phyloP scores from a whole-genome alignment of 768 basidiomycete genomes.

The Harrya chromipes region DNA sequence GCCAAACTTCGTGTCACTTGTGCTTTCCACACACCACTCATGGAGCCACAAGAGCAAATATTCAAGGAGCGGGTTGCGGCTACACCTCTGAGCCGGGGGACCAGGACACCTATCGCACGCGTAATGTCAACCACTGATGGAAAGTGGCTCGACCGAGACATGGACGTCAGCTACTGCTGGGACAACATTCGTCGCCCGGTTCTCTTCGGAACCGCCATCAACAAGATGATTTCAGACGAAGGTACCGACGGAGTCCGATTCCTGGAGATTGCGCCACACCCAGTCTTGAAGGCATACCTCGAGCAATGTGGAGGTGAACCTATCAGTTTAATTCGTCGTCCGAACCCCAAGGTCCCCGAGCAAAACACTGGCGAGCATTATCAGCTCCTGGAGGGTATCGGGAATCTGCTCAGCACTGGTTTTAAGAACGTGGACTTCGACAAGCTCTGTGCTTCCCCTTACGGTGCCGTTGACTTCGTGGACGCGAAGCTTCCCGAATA shows the following conservation, averaged over 20 bases:
- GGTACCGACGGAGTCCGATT: constrained; percentile 27
- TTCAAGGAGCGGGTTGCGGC: constrained; percentile 26
- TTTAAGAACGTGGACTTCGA: constrained; percentile 31
- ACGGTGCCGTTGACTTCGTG: constrained; percentile 19
- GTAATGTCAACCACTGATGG: constrained; percentile 38
- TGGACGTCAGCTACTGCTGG: constrained; percentile 32
- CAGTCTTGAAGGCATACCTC: constrained; percentile 34
- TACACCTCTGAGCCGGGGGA: constrained; percentile 19
- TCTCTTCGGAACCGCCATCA: constrained; percentile 33
- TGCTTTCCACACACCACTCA: constrained; percentile 36
- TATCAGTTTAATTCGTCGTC: constrained; percentile 30
- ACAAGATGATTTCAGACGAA: constrained; percentile 29
- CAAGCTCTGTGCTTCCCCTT: constrained; percentile 23
- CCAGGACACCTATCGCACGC: constrained; percentile 17
- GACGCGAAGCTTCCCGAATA: constrained; percentile 30
- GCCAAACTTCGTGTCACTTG: constrained; percentile 31
- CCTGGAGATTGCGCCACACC: constrained; percentile 34
- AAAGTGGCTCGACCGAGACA: constrained; percentile 29
- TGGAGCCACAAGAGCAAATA: constrained; percentile 32
- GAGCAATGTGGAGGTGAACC: constrained; percentile 35
- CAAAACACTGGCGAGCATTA: constrained; percentile 35
- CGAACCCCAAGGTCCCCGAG: constrained; percentile 27
- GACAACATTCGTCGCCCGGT: constrained; percentile 36
- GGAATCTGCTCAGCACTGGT: constrained; percentile 28
- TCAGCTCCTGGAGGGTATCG: constrained; percentile 31